A percentile compares a stretch with the other conserved stretches of the same genome.
Conservation (phyloP, 768 basidiomycete genomes). For the Suillus bovinus region DNA sequence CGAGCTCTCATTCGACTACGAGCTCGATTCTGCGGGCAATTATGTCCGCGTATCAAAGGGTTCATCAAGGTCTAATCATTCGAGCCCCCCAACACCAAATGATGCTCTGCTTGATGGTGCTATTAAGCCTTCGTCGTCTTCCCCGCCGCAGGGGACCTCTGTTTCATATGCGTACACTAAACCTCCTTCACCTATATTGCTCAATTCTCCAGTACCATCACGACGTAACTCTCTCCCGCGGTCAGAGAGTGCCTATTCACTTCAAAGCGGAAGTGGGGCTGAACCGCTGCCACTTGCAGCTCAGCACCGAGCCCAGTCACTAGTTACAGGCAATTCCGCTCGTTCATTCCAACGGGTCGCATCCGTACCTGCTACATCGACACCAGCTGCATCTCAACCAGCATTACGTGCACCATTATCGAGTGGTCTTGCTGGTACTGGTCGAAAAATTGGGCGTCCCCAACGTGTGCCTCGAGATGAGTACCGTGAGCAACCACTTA, state of each 20-base stretch:
- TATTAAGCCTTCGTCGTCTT: slow-evolving; percentile 24
- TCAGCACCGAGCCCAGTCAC: slow-evolving; percentile 31
- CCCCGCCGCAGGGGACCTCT: slow-evolving; percentile 25
- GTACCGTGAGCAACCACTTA: slow-evolving; percentile 29
- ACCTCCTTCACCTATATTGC: slow-evolving; percentile 35
- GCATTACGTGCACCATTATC: slow-evolving; percentile 31
- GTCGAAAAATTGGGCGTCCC: slow-evolving; percentile 35
- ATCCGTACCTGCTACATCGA: slow-evolving; percentile 54
- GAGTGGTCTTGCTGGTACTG: slow-evolving; percentile 35
- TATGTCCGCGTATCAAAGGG: slow-evolving; percentile 48
- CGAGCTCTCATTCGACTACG: slow-evolving; percentile 51
- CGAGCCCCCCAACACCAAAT: slow-evolving; percentile 43
- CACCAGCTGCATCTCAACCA: slow-evolving; percentile 28
- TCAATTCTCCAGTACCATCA: slow-evolving; percentile 39
- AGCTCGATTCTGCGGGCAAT: slow-evolving; percentile 45
- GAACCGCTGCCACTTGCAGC: slow-evolving; percentile 27
- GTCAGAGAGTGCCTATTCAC: slow-evolving; percentile 61
- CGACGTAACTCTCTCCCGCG: slow-evolving; percentile 58
- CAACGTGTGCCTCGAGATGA: slow-evolving; percentile 41
- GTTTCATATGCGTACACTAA: slow-evolving; percentile 24
- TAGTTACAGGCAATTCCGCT: slow-evolving; percentile 22
- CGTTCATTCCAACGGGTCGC: slow-evolving; percentile 68
- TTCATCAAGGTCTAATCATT: slow-evolving; percentile 36
- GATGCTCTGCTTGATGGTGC: slow-evolving; percentile 31
- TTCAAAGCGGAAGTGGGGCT: slow-evolving; percentile 23